These are phyloP conservation scores for Zoysia matrella DNA, from an alignment of 202 grass and related monocot genomes.

Conservation along the genomic window DNA sequence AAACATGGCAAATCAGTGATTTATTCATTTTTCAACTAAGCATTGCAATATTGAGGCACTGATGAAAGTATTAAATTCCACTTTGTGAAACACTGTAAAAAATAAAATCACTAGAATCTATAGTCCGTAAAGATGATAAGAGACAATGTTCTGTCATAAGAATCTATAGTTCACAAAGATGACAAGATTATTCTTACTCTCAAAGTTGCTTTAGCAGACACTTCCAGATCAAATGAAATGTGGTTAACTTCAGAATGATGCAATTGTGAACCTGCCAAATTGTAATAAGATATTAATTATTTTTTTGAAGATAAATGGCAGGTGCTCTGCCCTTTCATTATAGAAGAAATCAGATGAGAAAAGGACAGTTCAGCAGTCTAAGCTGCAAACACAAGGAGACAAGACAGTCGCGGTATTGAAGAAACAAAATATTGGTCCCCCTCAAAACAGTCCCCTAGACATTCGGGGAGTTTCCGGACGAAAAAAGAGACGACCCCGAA, in stretches of 20 bases:
- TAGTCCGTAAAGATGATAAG: no score
- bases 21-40: slow-evolving; percentile 7
- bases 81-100: not conserved
- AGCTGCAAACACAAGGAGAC: no score
- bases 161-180: no score
- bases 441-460: no score
- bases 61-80: not conserved
- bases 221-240: slow-evolving; percentile 48
- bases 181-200: slow-evolving; percentile 21
- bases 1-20: not conserved
- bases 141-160: not conserved
- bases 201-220: slow-evolving; percentile 39
- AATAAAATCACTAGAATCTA: not conserved
- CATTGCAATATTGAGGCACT: not conserved
- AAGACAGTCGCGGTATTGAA: no score
- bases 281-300: not conserved
- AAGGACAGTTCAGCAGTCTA: no score
- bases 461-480: no score
- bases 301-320: no score
- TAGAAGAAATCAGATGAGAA: no score
- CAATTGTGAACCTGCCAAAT: slow-evolving; percentile 21
- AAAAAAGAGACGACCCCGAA: no score
- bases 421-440: no score
- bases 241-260: slow-evolving; percentile 25
- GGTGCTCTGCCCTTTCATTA: no score